These are phyloP conservation scores for Hypoxylon rickii DNA, from an alignment of 495 filamentous ascomycete genomes.

Conservation along the genomic window DNA sequence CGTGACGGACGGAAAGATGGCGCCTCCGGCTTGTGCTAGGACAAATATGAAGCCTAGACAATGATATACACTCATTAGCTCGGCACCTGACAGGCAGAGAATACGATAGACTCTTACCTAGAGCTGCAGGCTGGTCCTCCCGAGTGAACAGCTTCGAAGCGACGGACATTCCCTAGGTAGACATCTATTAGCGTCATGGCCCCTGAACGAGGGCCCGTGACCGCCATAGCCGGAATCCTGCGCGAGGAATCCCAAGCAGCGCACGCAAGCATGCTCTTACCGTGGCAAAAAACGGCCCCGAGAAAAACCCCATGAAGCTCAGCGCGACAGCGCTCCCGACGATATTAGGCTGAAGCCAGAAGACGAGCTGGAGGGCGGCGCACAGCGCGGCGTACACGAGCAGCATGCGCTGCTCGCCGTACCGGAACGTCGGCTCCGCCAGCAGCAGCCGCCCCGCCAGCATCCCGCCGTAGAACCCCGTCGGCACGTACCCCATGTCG, in stretches of 20 bases:
- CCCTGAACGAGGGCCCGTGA: too few species aligned
- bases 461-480: constrained; percentile 69
- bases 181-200: neutral
- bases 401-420: constrained; percentile 56
- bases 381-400: constrained; percentile 56
- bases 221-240: too few species aligned
- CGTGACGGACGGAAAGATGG: constrained; percentile 56
- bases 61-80: neutral
- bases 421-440: constrained; percentile 57
- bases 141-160: constrained; percentile 46
- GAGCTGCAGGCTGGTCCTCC: constrained; percentile 46
- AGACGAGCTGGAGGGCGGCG: constrained; percentile 61
- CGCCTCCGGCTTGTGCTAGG: constrained; percentile 54
- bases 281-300: constrained; percentile 55
- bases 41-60: constrained; percentile 51
- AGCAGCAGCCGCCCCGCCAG: constrained; percentile 57
- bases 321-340: constrained; percentile 72
- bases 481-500: constrained; percentile 69
- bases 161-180: constrained; percentile 43
- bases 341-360: constrained; percentile 68
- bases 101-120: constrained; percentile 25
- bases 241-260: too few species aligned
- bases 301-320: constrained; percentile 72
- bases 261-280: too few species aligned
- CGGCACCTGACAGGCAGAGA: too few species aligned